Conservation (phyloP, 1,139 yeast genomes). For the Groenewaldozyma auringiensis region DNA sequence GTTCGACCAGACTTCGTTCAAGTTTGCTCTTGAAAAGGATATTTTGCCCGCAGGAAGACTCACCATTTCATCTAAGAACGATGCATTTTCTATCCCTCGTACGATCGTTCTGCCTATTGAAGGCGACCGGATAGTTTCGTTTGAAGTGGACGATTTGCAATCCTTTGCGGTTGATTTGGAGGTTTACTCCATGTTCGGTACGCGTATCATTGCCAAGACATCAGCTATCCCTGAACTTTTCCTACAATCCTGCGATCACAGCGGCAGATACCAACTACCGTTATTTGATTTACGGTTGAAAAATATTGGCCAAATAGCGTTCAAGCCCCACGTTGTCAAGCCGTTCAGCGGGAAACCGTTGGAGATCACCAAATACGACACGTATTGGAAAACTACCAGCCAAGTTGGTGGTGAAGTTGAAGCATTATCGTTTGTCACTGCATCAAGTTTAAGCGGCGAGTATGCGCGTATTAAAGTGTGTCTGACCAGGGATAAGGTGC, state of each 20-base stretch:
- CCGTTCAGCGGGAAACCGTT: conserved; percentile 84
- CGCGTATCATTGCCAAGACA: conserved; percentile 82
- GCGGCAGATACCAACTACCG: conserved; percentile 46
- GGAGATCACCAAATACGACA: conserved; percentile 88
- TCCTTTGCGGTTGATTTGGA: conserved; percentile 82
- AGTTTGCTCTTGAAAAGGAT: conserved; percentile 32
- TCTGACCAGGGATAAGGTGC: conserved; percentile 73
- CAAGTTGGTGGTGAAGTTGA: conserved; percentile 29
- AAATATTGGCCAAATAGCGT: conserved; percentile 71
- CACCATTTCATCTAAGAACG: conserved; percentile 60
- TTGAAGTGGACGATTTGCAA: conserved; percentile 77
- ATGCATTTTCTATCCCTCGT: conserved; percentile 53
- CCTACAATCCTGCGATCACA: conserved; percentile 25
- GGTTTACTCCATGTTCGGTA: conserved; percentile 89
- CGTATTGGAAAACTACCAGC: conserved; percentile 90
- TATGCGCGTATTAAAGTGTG: conserved; percentile 67
- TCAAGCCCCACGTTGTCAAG: conserved; percentile 74
- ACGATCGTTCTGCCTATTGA: conserved; percentile 76
- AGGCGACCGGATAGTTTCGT: conserved; percentile 63
- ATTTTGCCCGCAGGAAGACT: conserved; percentile 45
- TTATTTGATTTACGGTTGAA: conserved; percentile 74
- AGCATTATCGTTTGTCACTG: conserved; percentile 73
- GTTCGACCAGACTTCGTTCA: conserved; percentile 44
- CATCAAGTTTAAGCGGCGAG: conserved; percentile 80
- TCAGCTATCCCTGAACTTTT: conserved; percentile 59